Conservation (phyloP, 441 rosid genomes). For the Erodium texanum region DNA sequence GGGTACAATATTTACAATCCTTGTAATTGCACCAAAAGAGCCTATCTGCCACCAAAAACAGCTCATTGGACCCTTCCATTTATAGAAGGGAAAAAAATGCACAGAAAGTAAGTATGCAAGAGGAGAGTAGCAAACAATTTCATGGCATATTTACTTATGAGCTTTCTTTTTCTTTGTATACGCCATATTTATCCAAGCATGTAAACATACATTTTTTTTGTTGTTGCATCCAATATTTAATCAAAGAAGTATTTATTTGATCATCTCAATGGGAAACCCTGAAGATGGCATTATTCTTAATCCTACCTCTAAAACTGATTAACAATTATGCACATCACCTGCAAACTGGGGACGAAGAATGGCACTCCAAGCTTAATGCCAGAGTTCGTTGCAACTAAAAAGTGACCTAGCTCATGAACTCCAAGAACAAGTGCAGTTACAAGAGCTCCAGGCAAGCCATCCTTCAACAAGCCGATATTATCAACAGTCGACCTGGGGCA, state of each 20-base stretch:
- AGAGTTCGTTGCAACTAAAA: constrained; percentile 47
- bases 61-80: constrained; percentile 23
- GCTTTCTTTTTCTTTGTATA: not conserved
- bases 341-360: constrained; percentile 95
- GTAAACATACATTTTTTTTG: not conserved
- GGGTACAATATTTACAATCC: constrained; percentile 64
- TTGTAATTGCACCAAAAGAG: constrained; percentile 91
- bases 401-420: constrained; percentile 72
- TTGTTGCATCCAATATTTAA: not conserved
- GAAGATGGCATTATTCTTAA: not conserved
- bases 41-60: constrained; percentile 81
- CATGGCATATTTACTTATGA: not conserved
- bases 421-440: constrained; percentile 72
- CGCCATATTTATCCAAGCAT: not conserved
- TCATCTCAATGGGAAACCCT: not conserved
- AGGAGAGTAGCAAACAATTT: not conserved
- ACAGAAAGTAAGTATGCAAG: not conserved
- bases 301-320: not conserved
- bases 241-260: not conserved
- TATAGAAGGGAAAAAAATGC: not conserved
- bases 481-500: constrained; percentile 63
- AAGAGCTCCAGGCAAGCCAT: constrained; percentile 84
- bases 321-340: constrained; percentile 39
- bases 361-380: constrained; percentile 82
- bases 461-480: constrained; percentile 53